Base-by-base conservation (phyloP, 345 rosid species). In the Rhodomyrtus tomentosa region DNA sequence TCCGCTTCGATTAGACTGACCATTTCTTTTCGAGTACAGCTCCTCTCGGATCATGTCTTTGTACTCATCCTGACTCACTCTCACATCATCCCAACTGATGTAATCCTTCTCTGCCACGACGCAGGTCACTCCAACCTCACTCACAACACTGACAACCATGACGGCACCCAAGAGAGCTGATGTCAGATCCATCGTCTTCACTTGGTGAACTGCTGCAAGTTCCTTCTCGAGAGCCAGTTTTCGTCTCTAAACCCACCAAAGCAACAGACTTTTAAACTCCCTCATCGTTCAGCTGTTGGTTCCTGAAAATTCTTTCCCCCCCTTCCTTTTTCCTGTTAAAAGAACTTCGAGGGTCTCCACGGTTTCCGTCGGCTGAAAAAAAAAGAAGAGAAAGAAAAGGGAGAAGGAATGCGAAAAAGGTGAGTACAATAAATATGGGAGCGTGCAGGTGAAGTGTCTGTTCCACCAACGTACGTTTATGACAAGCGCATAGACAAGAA, bases 71-170 rank as follows among this genome's bases (percentile, higher is more conserved):
- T 83, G 86, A 81, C 90, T 90, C 87, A 95, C 88, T 74, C 85
- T 90, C 90, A 94, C 45, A 27, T 96, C 99, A 88, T 92, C 98
- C 99, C 99, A 96, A 54, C 91, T 90, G 59, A 96, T 93, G 83
- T 84, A 92, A 38, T 42, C 85, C 82, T 42, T 81, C 55, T 5
- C 6, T 89, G 73, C 21, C 80, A 55, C 8, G 27, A 22, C 25
- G 84, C 38, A 42, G 74, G 38, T 56, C 58, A 45, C 55, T 49
- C 50, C 85, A 68, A 58, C 55, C 48, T 84, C 85, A 55, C 76
- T 68, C 12, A 84, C 40, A 62, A 42, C 84, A 36, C 24, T 32
- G 32, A 82, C 2, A 42, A 85, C 73, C 20, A 42, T 36, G 48
- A 27, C 84, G 32, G 87, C 6, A 45, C 85, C 74, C 82, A 85